Evolutionary conservation across 2,329 filamentous ascomycete genomes (phyloP).

Genomic region (Diplodia sapinea): DNA sequence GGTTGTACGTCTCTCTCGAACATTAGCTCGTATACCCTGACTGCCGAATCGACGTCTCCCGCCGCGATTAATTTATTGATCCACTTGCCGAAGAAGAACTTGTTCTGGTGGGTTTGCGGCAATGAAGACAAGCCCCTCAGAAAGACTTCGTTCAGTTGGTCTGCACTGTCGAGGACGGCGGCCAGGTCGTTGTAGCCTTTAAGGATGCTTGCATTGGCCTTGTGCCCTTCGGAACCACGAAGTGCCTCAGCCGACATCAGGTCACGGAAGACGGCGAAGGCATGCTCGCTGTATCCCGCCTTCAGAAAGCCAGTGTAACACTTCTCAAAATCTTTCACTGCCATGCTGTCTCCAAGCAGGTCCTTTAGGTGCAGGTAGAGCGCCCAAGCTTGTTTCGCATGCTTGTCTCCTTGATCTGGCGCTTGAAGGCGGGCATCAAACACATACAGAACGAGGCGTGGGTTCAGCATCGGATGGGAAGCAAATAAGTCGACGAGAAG

Average conservation of each 20-base stretch:
- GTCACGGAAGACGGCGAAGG: constrained; percentile 80
- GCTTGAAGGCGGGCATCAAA: constrained; percentile 68
- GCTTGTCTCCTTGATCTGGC: constrained; percentile 46
- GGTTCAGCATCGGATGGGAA: constrained; percentile 53
- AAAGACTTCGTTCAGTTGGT: constrained; percentile 56
- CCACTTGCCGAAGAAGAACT: constrained; percentile 88
- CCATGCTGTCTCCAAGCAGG: constrained; percentile 65
- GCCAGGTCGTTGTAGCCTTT: constrained; percentile 32
- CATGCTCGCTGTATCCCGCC: constrained; percentile 67
- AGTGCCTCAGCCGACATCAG: constrained; percentile 60
- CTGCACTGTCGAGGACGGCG: constrained; percentile 34
- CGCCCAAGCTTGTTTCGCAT: constrained; percentile 67
- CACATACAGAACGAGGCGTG: constrained; percentile 69
- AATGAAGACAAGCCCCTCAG: constrained; percentile 58
- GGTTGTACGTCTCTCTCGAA: constrained; percentile 69
- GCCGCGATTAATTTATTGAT: constrained; percentile 80
- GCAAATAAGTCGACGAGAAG: constrained; percentile 62
- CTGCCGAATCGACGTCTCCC: constrained; percentile 65
- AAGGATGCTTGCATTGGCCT: not conserved
- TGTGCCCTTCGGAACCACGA: not conserved
- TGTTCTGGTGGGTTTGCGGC: constrained; percentile 63
- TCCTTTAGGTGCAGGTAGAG: constrained; percentile 69
- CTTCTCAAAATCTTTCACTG: constrained; percentile 76
- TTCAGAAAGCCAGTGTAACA: constrained; percentile 74
- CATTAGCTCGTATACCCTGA: constrained; percentile 77